Evolutionary conservation across 1,139 yeast species (phyloP), one percentile per base, ranked within the genome.

Genomic region (Sugiyamaella paludigena): DNA sequence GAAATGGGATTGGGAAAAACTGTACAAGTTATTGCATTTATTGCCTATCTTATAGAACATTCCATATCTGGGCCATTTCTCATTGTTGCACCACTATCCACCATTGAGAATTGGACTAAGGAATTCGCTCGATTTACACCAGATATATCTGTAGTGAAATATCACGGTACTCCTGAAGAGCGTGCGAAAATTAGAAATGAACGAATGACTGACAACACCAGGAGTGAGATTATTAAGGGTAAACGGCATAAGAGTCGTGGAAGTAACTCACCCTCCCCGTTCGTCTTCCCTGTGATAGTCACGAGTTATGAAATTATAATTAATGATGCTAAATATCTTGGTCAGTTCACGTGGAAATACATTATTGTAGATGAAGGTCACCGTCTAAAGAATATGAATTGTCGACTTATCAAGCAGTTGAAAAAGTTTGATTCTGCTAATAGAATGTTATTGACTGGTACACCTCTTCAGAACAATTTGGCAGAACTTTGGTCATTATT

Each of bases 251-350:
- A 60, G 80, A 26, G 84, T 87, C 7, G 85, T 85, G 62, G 96
- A 89, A 57, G 75, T 9, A 9, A 11, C 3, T 12, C 27, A 11
- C 5, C 24, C 24, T 19, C 24, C 24, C 5, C 24, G 24, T 19
- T 19, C 24, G 26, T 13, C 9, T 59, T 69, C 13, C 76, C 81
- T 24, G 79, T 89, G 4, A 74, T 91, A 7, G 69, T 92, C 8
- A 87, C 96, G 0, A 84, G 95, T 26, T 92, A 89, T 69, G 97
- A 91, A 62, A 76, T 86, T 34, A 76, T 88, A 2, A 77, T 91
- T 45, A 75, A 78, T 47, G 98, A 91, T 63, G 77, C 78, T 45
- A 59, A 67, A 29, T 67, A 83, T 91, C 58, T 53, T 94, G 95
- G 0, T 61, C 89, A 5, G 89, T 77, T 63, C 80, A 89, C 0